These are phyloP conservation scores for Cytospora schulzeri DNA, from an alignment of 2,329 filamentous ascomycete species.

Conservation along the genomic window DNA sequence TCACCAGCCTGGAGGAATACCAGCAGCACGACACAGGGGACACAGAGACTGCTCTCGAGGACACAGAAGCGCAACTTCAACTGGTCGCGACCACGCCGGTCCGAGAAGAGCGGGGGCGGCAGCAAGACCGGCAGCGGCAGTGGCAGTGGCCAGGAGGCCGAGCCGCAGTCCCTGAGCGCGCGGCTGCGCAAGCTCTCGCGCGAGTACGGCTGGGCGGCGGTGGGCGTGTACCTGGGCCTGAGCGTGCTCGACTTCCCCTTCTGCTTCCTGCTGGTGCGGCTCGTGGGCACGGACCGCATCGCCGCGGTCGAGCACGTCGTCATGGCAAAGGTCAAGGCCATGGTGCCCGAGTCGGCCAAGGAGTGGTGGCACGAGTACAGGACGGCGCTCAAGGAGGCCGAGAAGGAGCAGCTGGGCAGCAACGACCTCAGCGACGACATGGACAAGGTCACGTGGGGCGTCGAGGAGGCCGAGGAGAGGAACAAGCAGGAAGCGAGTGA, in stretches of 20 bases:
- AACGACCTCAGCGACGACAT: conserved; percentile 48
- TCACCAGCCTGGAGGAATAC: background rate
- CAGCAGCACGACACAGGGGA: background rate
- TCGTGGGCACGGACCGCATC: conserved; percentile 83
- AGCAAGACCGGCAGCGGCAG: background rate
- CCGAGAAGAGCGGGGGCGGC: background rate
- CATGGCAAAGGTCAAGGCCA: conserved; percentile 58
- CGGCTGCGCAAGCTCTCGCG: conserved; percentile 80
- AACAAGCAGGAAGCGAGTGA: conserved; percentile 73
- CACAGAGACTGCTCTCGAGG: conserved; percentile 1
- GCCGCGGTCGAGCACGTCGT: conserved; percentile 70
- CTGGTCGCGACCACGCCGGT: conserved; percentile 24
- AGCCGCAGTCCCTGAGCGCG: conserved; percentile 59
- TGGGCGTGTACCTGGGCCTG: conserved; percentile 86
- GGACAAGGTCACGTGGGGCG: conserved; percentile 60
- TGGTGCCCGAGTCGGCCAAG: conserved; percentile 63
- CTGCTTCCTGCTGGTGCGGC: conserved; percentile 85
- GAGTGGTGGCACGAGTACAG: conserved; percentile 54
- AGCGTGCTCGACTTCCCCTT: conserved; percentile 91
- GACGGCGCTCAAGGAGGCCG: conserved; percentile 49
- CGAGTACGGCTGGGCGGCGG: conserved; percentile 91
- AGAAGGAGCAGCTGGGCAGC: conserved; percentile 46
- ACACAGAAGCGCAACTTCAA: conserved; percentile 21
- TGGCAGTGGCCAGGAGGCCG: conserved; percentile 15
- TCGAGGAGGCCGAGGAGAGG: conserved; percentile 63